phyloP scores from a whole-genome alignment of 371 early-diverging fungal species.

The Saksenaea oblongispora region DNA sequence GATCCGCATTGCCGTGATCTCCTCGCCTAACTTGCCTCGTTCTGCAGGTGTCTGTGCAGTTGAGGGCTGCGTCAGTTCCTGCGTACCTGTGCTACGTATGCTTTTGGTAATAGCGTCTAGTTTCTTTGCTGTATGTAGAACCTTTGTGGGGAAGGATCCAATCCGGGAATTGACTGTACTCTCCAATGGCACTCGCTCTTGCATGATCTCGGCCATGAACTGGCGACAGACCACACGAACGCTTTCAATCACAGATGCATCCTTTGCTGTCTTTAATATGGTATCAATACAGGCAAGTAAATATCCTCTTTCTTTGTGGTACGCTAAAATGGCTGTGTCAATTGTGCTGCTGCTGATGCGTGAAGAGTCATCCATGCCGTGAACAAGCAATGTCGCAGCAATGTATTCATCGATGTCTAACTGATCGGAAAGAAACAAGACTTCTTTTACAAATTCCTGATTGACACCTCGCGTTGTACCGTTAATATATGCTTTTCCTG shows the following conservation, averaged over 20 bases:
- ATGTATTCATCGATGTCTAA: slow-evolving; percentile 78
- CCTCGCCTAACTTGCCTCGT: slow-evolving; percentile 41
- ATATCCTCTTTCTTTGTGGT: slow-evolving; percentile 70
- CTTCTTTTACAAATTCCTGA: slow-evolving; percentile 68
- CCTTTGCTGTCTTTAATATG: slow-evolving; percentile 60
- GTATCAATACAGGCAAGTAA: slow-evolving; percentile 62
- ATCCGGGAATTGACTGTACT: background rate
- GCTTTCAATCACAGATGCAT: slow-evolving; percentile 40
- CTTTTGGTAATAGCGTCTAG: slow-evolving; percentile 40
- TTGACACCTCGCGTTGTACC: slow-evolving; percentile 58
- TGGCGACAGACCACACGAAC: slow-evolving; percentile 45
- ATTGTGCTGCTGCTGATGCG: slow-evolving; percentile 14
- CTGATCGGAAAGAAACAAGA: slow-evolving; percentile 75
- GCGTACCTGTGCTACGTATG: slow-evolving; percentile 27
- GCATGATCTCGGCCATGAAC: slow-evolving; percentile 27
- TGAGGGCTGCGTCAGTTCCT: slow-evolving; percentile 18
- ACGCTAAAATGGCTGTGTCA: slow-evolving; percentile 72
- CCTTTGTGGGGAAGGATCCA: slow-evolving; percentile 39
- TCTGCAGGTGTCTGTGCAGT: slow-evolving; percentile 28
- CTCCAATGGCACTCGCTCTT: slow-evolving; percentile 2
- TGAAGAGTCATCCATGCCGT: slow-evolving; percentile 53
- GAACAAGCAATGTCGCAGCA: slow-evolving; percentile 72
- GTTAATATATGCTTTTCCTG: slow-evolving; percentile 56
- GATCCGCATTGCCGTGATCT: slow-evolving; percentile 48
- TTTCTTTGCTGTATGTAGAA: slow-evolving; percentile 46